Percentiles rank a stretch among this genome's conserved stretches.
These are phyloP conservation scores for Auriscalpium orientale DNA, from an alignment of 768 basidiomycete genomes.

Conservation along the genomic window DNA sequence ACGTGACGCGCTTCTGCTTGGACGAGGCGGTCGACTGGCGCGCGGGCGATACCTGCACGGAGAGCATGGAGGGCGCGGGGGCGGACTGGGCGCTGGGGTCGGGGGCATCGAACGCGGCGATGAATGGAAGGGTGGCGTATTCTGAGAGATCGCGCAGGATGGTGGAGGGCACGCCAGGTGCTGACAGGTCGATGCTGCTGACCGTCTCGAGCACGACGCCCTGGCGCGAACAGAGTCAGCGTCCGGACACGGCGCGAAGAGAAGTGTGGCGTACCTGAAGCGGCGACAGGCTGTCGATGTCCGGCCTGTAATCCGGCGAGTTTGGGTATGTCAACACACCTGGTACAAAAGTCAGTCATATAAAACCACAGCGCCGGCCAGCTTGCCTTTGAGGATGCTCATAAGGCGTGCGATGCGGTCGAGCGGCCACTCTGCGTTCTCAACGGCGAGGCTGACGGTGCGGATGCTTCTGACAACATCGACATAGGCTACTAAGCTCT, in stretches of 20 bases:
- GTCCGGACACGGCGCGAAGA: background rate
- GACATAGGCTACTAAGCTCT: slow-evolving; percentile 74
- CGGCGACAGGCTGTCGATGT: slow-evolving; percentile 74
- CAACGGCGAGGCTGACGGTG: slow-evolving; percentile 36
- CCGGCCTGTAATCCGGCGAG: slow-evolving; percentile 84
- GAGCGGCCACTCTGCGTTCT: slow-evolving; percentile 56
- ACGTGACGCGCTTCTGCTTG: slow-evolving; percentile 67
- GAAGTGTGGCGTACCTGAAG: slow-evolving; percentile 50
- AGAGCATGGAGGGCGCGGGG: slow-evolving; percentile 7
- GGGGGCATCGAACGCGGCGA: slow-evolving; percentile 64
- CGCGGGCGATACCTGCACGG: slow-evolving; percentile 3
- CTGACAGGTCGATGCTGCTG: slow-evolving; percentile 55
- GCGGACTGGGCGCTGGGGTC: slow-evolving; percentile 6
- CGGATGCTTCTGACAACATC: slow-evolving; percentile 40
- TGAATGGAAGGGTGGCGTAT: slow-evolving; percentile 80
- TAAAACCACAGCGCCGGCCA: slow-evolving; percentile 25
- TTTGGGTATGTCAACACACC: slow-evolving; percentile 39
- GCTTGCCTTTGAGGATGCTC: slow-evolving; percentile 60
- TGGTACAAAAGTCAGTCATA: too few relatives aligned
- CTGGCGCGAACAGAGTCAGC: slow-evolving; percentile 27
- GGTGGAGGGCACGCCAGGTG: slow-evolving; percentile 57
- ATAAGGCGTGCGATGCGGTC: slow-evolving; percentile 59
- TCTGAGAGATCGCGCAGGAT: slow-evolving; percentile 81
- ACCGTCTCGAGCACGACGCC: slow-evolving; percentile 66
- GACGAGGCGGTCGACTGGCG: slow-evolving; percentile 32